phyloP scores from a whole-genome alignment of 176 grass and related monocot species.

The Oryza longistaminata region DNA sequence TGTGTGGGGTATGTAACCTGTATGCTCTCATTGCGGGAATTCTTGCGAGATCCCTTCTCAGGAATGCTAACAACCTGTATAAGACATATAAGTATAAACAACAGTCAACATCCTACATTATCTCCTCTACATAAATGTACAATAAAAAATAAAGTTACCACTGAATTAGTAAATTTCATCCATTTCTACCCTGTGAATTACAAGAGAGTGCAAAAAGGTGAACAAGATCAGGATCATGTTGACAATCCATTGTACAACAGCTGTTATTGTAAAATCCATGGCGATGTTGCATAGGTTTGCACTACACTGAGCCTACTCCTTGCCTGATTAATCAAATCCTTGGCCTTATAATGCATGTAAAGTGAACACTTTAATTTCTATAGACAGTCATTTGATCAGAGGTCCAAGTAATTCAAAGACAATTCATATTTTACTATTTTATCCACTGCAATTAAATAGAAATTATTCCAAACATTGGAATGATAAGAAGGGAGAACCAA shows the following conservation, averaged over 20 bases:
- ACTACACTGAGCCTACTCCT: not conserved
- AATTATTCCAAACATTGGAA: not conserved
- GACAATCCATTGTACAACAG: not conserved
- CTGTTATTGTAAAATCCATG: not conserved
- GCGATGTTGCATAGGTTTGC: not conserved
- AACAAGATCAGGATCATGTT: not conserved
- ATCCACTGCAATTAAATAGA: not conserved
- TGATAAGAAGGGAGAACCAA: not conserved
- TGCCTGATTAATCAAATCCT: not conserved
- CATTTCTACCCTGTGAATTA: slow-evolving; percentile 4
- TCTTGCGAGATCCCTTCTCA: slow-evolving; percentile 82
- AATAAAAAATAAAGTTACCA: not conserved
- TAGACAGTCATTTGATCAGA: not conserved
- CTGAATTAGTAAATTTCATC: not conserved
- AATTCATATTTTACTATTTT: not conserved
- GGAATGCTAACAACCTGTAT: slow-evolving; percentile 93
- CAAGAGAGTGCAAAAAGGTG: not conserved
- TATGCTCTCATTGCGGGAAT: slow-evolving; percentile 76
- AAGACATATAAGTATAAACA: slow-evolving; percentile 29
- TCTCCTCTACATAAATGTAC: not conserved
- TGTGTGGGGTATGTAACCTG: slow-evolving; percentile 56
- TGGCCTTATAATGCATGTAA: not conserved
- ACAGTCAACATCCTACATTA: slow-evolving; percentile 4
- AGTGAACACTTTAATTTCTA: not conserved
- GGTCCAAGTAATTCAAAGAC: not conserved